These are phyloP conservation scores for Solanum habrochaites DNA, from an alignment of 257 asterid genomes.

Conservation along the genomic window DNA sequence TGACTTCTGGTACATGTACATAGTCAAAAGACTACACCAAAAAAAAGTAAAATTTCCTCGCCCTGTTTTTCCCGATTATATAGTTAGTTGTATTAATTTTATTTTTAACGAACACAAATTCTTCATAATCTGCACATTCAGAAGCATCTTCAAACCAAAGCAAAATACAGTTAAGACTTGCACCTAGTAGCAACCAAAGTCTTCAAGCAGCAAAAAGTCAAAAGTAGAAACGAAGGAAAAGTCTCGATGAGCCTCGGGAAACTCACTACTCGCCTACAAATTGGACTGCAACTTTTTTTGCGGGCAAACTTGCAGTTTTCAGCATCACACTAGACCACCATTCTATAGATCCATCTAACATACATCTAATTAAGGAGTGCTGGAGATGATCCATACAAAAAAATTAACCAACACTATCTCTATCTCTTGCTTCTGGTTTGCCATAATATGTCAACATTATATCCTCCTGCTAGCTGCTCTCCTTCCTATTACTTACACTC, in stretches of 20 bases:
- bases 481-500: too few species aligned
- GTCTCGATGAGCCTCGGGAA: background rate
- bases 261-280: background rate
- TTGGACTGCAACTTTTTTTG: background rate
- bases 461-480: too few species aligned
- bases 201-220: background rate
- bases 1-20: too few species aligned
- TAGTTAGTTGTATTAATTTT: too few species aligned
- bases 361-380: too few species aligned
- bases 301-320: background rate
- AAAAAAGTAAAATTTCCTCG: too few species aligned
- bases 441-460: background rate
- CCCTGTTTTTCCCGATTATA: too few species aligned
- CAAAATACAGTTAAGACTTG: background rate
- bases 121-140: background rate
- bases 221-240: background rate
- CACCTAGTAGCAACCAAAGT: background rate
- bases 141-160: background rate
- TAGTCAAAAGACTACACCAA: too few species aligned
- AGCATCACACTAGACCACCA: background rate
- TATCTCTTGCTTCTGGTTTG: too few species aligned
- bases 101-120: background rate
- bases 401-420: too few species aligned
- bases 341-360: background rate
- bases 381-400: too few species aligned